Percentiles rank a stretch among this genome's conserved stretches.
phyloP scores from a whole-genome alignment of 225 moss, liverwort and hornwort species.

The Physcomitrium patens region DNA sequence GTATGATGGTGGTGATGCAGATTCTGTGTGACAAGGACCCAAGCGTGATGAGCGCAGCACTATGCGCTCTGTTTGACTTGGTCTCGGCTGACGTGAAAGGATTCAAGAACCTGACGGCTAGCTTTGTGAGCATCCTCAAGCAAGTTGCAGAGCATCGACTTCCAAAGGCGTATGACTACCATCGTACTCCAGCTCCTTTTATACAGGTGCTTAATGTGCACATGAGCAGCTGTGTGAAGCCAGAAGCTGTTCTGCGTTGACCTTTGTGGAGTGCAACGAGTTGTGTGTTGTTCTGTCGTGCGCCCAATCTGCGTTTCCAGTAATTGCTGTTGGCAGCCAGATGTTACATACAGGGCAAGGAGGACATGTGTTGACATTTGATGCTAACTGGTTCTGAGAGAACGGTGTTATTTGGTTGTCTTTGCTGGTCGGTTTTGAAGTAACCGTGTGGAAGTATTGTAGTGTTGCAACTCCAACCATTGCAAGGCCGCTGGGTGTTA shows the following conservation, averaged over 20 bases:
- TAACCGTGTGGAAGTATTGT: too few species aligned
- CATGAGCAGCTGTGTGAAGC: neutral
- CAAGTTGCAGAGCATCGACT: constrained; percentile 89
- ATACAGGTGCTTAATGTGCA: constrained; percentile 63
- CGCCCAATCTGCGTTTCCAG: neutral
- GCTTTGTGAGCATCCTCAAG: constrained; percentile 93
- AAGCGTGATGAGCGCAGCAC: constrained; percentile 95
- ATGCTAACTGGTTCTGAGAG: too few species aligned
- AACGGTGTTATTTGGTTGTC: too few species aligned
- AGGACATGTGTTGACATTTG: too few species aligned
- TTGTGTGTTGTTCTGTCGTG: neutral
- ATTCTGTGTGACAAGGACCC: constrained; percentile 90
- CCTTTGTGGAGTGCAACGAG: too few species aligned
- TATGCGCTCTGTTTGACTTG: constrained; percentile 89
- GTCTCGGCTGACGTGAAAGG: constrained; percentile 69
- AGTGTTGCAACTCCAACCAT: too few species aligned
- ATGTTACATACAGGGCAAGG: neutral
- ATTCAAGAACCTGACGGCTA: constrained; percentile 76
- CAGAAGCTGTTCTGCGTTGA: neutral
- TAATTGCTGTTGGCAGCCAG: neutral
- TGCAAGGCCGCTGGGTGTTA: too few species aligned
- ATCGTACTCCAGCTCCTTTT: constrained; percentile 91
- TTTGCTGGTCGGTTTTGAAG: too few species aligned
- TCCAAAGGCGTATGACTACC: constrained; percentile 85
- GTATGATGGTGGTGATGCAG: constrained; percentile 45